phyloP scores from a whole-genome alignment of 2,329 filamentous ascomycete genomes.

The Metarhizium anisopliae region DNA sequence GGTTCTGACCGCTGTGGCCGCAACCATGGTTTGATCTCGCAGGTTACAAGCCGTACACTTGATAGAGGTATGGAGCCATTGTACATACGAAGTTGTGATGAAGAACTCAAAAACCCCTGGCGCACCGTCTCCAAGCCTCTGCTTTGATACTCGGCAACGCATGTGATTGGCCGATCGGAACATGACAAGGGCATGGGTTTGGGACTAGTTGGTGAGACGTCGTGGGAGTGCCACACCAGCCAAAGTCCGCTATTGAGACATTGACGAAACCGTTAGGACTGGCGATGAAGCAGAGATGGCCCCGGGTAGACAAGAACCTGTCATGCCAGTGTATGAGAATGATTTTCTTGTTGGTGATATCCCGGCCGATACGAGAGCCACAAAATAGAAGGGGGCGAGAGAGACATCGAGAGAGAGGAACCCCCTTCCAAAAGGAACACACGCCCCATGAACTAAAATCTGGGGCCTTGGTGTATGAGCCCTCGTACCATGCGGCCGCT shows the following conservation, averaged over 20 bases:
- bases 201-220: not conserved
- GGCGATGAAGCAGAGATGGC: not conserved
- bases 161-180: not conserved
- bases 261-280: not conserved
- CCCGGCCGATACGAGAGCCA: too few relatives aligned
- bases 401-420: too few relatives aligned
- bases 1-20: not conserved
- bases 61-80: too few relatives aligned
- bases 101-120: not conserved
- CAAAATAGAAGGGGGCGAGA: too few relatives aligned
- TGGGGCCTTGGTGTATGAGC: too few relatives aligned
- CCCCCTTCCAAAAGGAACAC: too few relatives aligned
- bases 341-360: not conserved
- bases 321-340: slow-evolving; percentile 1
- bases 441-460: too few relatives aligned
- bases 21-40: not conserved
- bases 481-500: too few relatives aligned
- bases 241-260: slow-evolving; percentile 1
- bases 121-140: not conserved
- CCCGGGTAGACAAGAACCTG: not conserved
- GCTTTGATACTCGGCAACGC: not conserved
- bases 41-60: too few relatives aligned
- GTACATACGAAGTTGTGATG: not conserved
- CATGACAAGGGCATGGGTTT: not conserved
- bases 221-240: not conserved